Evolutionary conservation across 768 basidiomycete species (phyloP).

Genomic region (Leccinum imitatum): DNA sequence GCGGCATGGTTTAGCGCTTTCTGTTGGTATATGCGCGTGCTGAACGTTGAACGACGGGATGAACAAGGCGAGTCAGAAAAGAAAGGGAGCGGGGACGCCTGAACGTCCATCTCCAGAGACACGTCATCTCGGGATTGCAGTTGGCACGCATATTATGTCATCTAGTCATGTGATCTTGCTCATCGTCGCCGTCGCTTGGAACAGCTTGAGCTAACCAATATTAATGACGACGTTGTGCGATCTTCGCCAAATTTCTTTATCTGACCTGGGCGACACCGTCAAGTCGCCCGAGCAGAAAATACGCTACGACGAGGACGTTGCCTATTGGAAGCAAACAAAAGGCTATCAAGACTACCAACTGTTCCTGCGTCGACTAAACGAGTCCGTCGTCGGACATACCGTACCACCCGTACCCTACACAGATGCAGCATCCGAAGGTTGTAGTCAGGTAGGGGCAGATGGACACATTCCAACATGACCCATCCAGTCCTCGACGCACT

Average conservation of each 20-base stretch:
- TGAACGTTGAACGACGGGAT: too few relatives aligned
- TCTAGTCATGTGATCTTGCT: too few relatives aligned
- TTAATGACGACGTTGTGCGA: conserved; percentile 24
- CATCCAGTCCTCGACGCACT: conserved; percentile 27
- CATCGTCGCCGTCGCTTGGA: too few relatives aligned
- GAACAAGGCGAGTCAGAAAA: too few relatives aligned
- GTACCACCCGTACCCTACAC: conserved; percentile 33
- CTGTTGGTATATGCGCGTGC: too few relatives aligned
- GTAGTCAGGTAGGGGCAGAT: conserved; percentile 21
- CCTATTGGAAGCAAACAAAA: conserved; percentile 64
- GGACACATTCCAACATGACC: neutral
- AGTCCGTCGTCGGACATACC: conserved; percentile 67
- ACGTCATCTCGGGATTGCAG: too few relatives aligned
- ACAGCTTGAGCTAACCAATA: too few relatives aligned
- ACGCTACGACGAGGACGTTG: conserved; percentile 69
- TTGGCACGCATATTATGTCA: too few relatives aligned
- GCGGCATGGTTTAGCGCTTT: too few relatives aligned
- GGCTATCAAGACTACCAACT: conserved; percentile 74
- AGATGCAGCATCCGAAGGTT: neutral
- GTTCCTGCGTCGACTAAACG: conserved; percentile 75
- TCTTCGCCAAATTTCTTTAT: conserved; percentile 33
- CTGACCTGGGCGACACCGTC: conserved; percentile 16
- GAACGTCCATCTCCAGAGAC: too few relatives aligned
- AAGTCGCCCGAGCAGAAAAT: conserved; percentile 54
- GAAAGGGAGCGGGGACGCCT: too few relatives aligned